These are phyloP conservation scores for Yamadazyma endophytica DNA, from an alignment of 805 yeast species.

Conservation along the genomic window DNA sequence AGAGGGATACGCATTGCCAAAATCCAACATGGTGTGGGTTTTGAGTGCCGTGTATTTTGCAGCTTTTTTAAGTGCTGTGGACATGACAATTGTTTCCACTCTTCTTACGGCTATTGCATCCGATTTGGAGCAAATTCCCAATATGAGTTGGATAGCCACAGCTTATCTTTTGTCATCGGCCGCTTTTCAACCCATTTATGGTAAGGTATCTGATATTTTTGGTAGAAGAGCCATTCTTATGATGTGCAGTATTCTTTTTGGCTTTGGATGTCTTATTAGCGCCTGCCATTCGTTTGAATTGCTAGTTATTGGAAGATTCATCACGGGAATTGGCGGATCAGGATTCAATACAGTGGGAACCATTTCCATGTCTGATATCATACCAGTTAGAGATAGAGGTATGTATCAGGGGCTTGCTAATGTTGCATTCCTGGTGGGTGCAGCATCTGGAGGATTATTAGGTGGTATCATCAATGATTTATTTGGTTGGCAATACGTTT, in stretches of 20 bases:
- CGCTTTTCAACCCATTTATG: constrained; percentile 70
- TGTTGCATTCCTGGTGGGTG: constrained; percentile 69
- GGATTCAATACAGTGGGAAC: constrained; percentile 76
- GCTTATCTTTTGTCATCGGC: constrained; percentile 65
- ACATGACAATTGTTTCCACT: constrained; percentile 66
- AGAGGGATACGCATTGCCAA: constrained; percentile 27
- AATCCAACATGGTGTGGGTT: constrained; percentile 23
- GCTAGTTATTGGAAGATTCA: constrained; percentile 57
- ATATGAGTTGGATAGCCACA: constrained; percentile 71
- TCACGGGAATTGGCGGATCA: constrained; percentile 91
- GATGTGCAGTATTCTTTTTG: constrained; percentile 52
- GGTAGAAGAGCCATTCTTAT: constrained; percentile 56
- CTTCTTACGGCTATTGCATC: constrained; percentile 63
- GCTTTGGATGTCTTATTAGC: constrained; percentile 53
- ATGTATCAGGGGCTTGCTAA: constrained; percentile 80
- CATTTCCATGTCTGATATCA: constrained; percentile 70
- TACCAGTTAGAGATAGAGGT: constrained; percentile 74
- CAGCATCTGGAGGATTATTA: constrained; percentile 41
- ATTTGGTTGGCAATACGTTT: constrained; percentile 49
- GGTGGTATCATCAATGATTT: constrained; percentile 54
- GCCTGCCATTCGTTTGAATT: constrained; percentile 44
- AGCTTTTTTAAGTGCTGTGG: constrained; percentile 60
- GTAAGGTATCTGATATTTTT: constrained; percentile 67
- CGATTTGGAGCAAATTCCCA: constrained; percentile 59
- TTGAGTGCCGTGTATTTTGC: constrained; percentile 31